Conservation (phyloP, 2,329 filamentous ascomycete genomes). For the Fusarium sp. region DNA sequence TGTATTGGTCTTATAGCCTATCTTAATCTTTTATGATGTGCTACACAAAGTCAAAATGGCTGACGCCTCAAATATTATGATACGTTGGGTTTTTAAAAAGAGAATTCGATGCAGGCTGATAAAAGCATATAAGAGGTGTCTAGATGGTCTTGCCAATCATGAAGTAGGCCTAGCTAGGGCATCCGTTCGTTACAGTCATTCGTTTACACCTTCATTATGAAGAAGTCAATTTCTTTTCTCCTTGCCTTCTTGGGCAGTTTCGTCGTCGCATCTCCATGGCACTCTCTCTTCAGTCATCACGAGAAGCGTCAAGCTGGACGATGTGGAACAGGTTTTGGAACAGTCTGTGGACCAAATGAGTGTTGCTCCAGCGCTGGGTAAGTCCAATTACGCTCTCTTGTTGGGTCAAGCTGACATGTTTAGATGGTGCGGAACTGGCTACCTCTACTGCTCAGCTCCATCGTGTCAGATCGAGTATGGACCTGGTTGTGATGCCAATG, state of each 20-base stretch:
- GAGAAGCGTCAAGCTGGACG: slow-evolving; percentile 52
- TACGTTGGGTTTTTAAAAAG: not conserved
- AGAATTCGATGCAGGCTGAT: not conserved
- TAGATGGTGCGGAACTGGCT: slow-evolving; percentile 66
- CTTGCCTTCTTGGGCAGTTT: slow-evolving; percentile 11
- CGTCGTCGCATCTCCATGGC: not conserved
- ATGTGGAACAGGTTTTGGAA: slow-evolving; percentile 53
- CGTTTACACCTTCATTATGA: slow-evolving; percentile 31
- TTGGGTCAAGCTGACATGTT: not conserved
- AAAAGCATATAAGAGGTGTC: slow-evolving; percentile 9
- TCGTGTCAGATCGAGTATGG: slow-evolving; percentile 71
- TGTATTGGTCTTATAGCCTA: not conserved
- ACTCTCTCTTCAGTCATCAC: not conserved
- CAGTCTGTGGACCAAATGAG: slow-evolving; percentile 48
- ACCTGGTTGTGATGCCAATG: slow-evolving; percentile 70
- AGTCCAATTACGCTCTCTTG: not conserved
- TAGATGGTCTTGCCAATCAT: not conserved
- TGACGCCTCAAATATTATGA: not conserved
- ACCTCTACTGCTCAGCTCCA: slow-evolving; percentile 69
- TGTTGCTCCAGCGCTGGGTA: slow-evolving; percentile 59
- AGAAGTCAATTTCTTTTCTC: slow-evolving; percentile 1
- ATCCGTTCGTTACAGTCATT: slow-evolving; percentile 42
- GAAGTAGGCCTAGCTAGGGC: not conserved
- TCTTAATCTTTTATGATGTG: not conserved
- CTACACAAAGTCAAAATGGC: not conserved